Conservation (phyloP, 73 alveolate species). For the Paramecium pentaurelia region DNA sequence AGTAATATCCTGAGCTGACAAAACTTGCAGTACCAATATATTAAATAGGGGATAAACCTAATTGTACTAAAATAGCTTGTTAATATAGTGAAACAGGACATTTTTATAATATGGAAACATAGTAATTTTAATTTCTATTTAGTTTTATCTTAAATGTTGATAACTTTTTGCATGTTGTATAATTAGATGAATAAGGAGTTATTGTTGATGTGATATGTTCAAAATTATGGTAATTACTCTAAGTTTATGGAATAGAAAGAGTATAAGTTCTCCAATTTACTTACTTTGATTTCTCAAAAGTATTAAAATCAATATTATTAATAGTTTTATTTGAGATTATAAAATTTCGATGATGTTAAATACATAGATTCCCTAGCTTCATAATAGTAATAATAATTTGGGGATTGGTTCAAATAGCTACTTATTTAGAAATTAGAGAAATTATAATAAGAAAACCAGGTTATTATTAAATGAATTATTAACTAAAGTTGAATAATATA, state of each 20-base stretch:
- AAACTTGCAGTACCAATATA: background rate
- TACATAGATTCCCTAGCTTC: background rate
- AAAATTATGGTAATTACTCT: background rate
- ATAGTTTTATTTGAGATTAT: background rate
- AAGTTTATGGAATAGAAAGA: background rate
- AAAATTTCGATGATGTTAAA: background rate
- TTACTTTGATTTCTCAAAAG: background rate
- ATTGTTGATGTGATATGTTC: background rate
- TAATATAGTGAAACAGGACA: slow-evolving; percentile 34
- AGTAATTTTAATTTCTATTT: background rate
- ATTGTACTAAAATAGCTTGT: background rate
- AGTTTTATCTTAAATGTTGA: background rate
- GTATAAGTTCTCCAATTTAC: background rate
- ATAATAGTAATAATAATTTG: background rate
- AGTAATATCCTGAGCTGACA: background rate
- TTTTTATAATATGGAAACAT: background rate
- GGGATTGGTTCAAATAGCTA: background rate
- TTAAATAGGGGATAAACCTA: background rate
- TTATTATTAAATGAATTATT: background rate
- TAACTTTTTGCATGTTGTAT: background rate
- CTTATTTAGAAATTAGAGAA: background rate
- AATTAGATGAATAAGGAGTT: background rate
- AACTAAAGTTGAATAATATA: background rate
- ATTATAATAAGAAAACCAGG: background rate
- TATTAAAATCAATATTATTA: background rate